Evolutionary conservation across 495 filamentous ascomycete species (phyloP), one percentile per base, ranked within the genome.

Genomic region (Elasticomyces elasticus): DNA sequence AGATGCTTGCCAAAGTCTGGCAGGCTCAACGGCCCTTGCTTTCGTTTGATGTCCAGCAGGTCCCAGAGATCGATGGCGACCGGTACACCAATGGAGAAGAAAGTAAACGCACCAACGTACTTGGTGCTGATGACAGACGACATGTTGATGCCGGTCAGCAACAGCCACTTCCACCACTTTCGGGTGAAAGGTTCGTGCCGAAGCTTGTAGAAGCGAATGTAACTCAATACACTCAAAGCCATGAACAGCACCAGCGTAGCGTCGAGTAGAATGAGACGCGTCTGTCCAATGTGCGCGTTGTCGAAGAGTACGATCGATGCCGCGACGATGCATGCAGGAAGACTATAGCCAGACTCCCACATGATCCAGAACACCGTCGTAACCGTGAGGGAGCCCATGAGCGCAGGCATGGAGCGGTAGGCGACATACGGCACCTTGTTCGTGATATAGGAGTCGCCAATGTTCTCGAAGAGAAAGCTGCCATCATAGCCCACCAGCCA

Each of bases 91-190:
- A 98, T 94, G 44, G 92, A 95, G 69, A 97, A 81, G 71, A 98
- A 98, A 61, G 90, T 94, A 69, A 98, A 98, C 40, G 87, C 77
- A 38, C 92, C 92, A 55, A 98, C 92, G 61, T 97, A 97, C 71
- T 98, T 98, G 65, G 87, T 95, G 19, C 92, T 96, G 62, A 98
- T 97, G 65, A 95, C 94, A 69, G 92, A 96, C 64, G 89, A 95
- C 64, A 98, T 76, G 43, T 84, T 82, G 64, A 98, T 86, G 42
- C 92, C 92, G 15, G 92, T 98, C 62, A 97, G 71, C 47, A 98
- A 80, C 28, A 98, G 78, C 92, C 92, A 98, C 69, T 98, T 98
- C 92, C 92, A 98, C 92, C 92, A 98, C 67, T 97, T 97, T 46
- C 89, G 81, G 15, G 82, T 77, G 65, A 98, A 98, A 3, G 92